Conservation (phyloP, 2,329 filamentous ascomycete genomes). For the Cercospora berteroae region DNA sequence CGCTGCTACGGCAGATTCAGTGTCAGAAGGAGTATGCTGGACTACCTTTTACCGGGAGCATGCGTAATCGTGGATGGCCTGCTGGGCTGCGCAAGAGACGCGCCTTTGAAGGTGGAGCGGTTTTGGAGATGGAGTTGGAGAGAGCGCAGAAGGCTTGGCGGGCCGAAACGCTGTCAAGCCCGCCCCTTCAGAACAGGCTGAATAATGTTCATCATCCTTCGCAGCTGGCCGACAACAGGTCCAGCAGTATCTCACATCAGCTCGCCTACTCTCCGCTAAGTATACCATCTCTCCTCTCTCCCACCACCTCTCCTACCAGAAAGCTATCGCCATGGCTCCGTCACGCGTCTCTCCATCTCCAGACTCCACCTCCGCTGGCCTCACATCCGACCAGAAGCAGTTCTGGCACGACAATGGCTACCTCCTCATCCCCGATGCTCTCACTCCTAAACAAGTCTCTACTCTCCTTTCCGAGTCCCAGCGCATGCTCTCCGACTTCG, state of each 20-base stretch:
- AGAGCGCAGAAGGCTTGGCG: background rate
- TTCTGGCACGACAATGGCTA: constrained; percentile 80
- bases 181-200: background rate
- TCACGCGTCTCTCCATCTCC: constrained; percentile 34
- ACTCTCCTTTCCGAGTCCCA: constrained; percentile 73
- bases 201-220: background rate
- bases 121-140: background rate
- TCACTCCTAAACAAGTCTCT: constrained; percentile 63
- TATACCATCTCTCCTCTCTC: background rate
- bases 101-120: too few relatives aligned
- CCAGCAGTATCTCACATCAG: background rate
- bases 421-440: constrained; percentile 77
- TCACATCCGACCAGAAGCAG: constrained; percentile 66
- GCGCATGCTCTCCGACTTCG: constrained; percentile 70
- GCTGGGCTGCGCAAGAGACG: background rate
- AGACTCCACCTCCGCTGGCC: constrained; percentile 46
- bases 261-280: background rate
- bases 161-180: background rate
- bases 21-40: background rate
- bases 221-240: background rate
- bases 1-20: background rate
- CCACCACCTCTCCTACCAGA: background rate
- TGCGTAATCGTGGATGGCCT: background rate
- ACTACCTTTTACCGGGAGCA: background rate
- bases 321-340: constrained; percentile 21